Base-by-base conservation (phyloP, 2,329 filamentous ascomycete genomes). In the Ampelomyces quisqualis region DNA sequence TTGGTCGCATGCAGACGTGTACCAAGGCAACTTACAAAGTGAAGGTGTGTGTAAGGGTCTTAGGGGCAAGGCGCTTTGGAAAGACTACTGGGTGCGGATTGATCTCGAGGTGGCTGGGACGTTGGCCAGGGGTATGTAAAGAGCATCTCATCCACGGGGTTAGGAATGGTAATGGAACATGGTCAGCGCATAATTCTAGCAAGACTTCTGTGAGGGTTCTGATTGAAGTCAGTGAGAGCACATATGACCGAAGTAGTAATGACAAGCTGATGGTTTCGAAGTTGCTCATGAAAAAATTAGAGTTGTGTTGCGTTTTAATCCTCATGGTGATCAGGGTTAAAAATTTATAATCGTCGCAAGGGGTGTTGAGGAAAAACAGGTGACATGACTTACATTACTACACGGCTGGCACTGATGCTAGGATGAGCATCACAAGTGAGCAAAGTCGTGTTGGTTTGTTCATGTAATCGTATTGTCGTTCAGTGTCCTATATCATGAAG, bases 221-320 rank as follows among this genome's bases (percentile, higher is more conserved):
- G 43, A 42, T 44, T 38, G 23, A 38, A 43, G 55, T 61, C 51
- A 61, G 59, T 46, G 30, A 49, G 34, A 29, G 42, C 24, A 22
- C 24, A 23, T 24, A 11, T 18, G 17, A 47, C 38, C 14, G 13
- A 14, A 17, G 5, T 20, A 7, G 34, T 22, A 8, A 38, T 17
- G 36, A 49, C 34, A 37, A 40, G 17, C 27, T 8, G 22, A 14
- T 10, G 23, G 22, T 34, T 18, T 45, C 32, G 24, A 34, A 19
- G 35, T 45, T 53, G 64, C 61, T 84, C 80, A 82, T 78, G 68
- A 82, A 84, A 83, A 84, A 84, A 84, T 83, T 83, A 84, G 79
- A 84, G 79, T 83, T 49, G 53, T 58, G 79, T 80, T 81, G 76
- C 74, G 73, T 72, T 77, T 74, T 77, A 54, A 66, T 81, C 78